These are phyloP conservation scores for Annona cherimola DNA, from an alignment of 164 flowering plant genomes.

Conservation along the genomic window DNA sequence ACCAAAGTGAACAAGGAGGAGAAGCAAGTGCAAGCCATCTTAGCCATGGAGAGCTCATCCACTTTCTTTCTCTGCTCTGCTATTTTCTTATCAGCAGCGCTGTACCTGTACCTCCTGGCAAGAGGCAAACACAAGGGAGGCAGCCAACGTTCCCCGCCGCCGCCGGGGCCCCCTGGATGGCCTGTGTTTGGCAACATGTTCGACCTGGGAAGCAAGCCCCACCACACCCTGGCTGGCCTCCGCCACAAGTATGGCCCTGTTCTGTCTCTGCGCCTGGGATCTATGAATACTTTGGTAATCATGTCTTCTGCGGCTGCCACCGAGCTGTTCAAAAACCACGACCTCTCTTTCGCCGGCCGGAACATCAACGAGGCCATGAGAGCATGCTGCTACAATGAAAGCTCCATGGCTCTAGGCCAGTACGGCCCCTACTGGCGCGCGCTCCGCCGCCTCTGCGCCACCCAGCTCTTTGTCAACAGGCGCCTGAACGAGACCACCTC, in stretches of 20 bases:
- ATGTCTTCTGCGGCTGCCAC: conserved; percentile 18
- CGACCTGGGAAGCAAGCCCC: conserved; percentile 17
- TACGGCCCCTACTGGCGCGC: conserved; percentile 23
- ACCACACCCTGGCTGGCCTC: conserved; percentile 10
- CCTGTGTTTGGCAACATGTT: conserved; percentile 18
- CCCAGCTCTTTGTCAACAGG: conserved; percentile 16
- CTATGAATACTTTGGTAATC: conserved; percentile 15
- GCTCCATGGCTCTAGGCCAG: conserved; percentile 6
- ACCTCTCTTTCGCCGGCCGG: conserved; percentile 14
- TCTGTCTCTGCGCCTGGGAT: conserved; percentile 16
- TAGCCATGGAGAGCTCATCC: not conserved
- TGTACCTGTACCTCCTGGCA: not conserved
- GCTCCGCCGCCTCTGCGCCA: conserved; percentile 12
- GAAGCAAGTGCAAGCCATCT: not conserved
- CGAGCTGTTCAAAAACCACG: conserved; percentile 26
- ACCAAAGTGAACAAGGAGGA: not conserved
- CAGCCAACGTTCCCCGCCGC: not conserved
- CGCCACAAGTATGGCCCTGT: conserved; percentile 16
- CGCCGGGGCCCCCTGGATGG: conserved; percentile 20
- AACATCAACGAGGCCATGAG: conserved; percentile 9
- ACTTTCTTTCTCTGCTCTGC: conserved; percentile 2
- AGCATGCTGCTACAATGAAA: conserved; percentile 3
- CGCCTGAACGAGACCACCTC: conserved; percentile 13
- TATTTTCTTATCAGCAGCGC: not conserved
- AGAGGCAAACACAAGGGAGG: not conserved